Base-by-base conservation (phyloP, 768 basidiomycete genomes). In the Piloderma croceum region DNA sequence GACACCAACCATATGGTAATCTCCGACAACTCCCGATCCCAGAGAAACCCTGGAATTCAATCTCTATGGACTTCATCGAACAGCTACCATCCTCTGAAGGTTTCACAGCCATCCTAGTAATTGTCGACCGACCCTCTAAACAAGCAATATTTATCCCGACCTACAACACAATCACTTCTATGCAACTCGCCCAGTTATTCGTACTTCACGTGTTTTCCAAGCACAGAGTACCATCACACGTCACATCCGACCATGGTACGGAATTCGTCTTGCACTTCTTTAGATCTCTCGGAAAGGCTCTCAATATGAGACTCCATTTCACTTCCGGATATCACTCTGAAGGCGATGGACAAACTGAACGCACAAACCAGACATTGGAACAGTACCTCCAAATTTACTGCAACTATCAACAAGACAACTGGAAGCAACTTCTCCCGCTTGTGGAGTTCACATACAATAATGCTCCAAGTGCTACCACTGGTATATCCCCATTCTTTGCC, bases 81-180 rank as follows among this genome's bases (percentile, higher is more conserved):
- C 29, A 56, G 17, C 62, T 74, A 1, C 70, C 69, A 0, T 33
- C 38, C 1, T 66, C 65, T 6, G 51, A 64, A 34, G 60, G 60
- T 4, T 69, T 55, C 42, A 46, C 56, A 41, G 32, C 54, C 6
- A 62, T 64, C 43, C 47, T 60, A 12, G 61, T 61, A 6, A 44
- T 75, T 19, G 60, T 63, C 18, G 61, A 70, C 46, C 49, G 62
- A 3, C 44, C 74, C 25, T 65, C 67, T n/a, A 65, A 67, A 34
- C 54, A 54, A 42, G 64, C 60, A 2, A 62, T 68, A 39, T 74
- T 76, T 47, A 60, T 74, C 24, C 67, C 69, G 1, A 49, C 53
- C 36, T 39, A 45, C 24, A 45, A 63, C 18, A 47, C 42, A 7
- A 49, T 62, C 24, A 50, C 48, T 12, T 49, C 68, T 1, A 35